These are phyloP conservation scores for Endocalyx cinctus DNA, from an alignment of 2,329 filamentous ascomycete species.

Conservation along the genomic window DNA sequence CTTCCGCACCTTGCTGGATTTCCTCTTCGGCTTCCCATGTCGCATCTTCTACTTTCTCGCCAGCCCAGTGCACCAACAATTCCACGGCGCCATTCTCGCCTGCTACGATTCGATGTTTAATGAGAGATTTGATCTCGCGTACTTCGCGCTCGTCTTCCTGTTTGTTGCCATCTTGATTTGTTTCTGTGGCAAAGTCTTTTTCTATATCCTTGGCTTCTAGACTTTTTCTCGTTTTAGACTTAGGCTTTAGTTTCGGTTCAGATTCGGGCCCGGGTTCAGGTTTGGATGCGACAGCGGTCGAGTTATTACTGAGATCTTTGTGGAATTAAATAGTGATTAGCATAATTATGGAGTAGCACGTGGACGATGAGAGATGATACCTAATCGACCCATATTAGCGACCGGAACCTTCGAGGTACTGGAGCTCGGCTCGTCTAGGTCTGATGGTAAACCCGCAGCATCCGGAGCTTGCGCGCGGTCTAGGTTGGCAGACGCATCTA, in stretches of 20 bases:
- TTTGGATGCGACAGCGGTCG: neutral
- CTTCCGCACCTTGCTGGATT: conserved; percentile 29
- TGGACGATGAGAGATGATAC: conserved; percentile 7
- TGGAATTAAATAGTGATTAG: neutral
- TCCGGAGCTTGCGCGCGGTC: conserved; percentile 13
- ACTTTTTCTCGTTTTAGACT: conserved; percentile 5
- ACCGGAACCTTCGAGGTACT: conserved; percentile 16
- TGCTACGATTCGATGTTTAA: conserved; percentile 19
- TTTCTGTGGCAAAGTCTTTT: neutral
- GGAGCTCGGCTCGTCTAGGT: conserved; percentile 7
- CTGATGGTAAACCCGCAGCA: conserved; percentile 9
- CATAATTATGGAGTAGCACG: neutral
- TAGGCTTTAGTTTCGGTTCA: conserved; percentile 4
- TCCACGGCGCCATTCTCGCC: conserved; percentile 22
- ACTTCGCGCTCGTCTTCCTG: conserved; percentile 17
- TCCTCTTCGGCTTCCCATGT: conserved; percentile 31
- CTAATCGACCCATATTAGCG: conserved; percentile 22
- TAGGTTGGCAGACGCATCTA: conserved; percentile 10
- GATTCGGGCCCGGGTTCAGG: conserved; percentile 1
- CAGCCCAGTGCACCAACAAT: conserved; percentile 26
- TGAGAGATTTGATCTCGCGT: conserved; percentile 20
- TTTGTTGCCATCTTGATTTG: conserved; percentile 4
- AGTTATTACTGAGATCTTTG: neutral
- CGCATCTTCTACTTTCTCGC: conserved; percentile 19
- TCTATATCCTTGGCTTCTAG: too few relatives aligned